phyloP scores from a whole-genome alignment of 2,329 filamentous ascomycete species.

The Phymatotrichopsis omnivora region DNA sequence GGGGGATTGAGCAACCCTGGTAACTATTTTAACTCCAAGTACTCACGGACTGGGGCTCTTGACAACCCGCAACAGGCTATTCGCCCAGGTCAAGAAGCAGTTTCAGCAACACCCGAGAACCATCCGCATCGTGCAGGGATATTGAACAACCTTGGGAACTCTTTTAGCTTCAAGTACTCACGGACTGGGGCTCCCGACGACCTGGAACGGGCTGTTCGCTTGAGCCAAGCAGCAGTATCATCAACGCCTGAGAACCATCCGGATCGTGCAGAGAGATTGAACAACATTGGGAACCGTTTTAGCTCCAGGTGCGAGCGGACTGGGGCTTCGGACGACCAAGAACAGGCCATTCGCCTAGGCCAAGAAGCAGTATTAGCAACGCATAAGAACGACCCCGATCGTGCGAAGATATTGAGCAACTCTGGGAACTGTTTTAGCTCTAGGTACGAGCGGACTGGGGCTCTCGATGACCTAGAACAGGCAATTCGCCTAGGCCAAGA shows the following conservation, averaged over 20 bases:
- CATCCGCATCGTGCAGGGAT: background rate
- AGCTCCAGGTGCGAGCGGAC: background rate
- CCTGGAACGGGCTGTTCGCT: constrained; percentile 1
- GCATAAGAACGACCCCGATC: background rate
- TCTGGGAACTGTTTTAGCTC: background rate
- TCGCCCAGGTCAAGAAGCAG: background rate
- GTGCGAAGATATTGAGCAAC: background rate
- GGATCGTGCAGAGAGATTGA: background rate
- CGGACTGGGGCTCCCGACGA: background rate
- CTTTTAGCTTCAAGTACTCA: background rate
- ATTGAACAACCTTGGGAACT: background rate
- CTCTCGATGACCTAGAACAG: background rate
- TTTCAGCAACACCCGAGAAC: constrained; percentile 1
- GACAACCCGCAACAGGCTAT: background rate
- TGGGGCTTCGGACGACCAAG: background rate
- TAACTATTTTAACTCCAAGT: background rate
- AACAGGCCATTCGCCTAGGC: constrained; percentile 1
- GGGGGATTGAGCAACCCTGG: background rate
- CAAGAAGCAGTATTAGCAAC: background rate
- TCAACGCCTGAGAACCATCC: background rate
- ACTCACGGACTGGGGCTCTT: background rate
- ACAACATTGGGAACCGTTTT: background rate
- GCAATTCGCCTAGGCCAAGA: background rate
- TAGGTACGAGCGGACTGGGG: background rate
- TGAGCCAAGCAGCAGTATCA: background rate